Percentiles rank a stretch among this genome's conserved stretches.
These are phyloP conservation scores for Rugonectria rugulosa DNA, from an alignment of 2,329 filamentous ascomycete genomes.

Conservation along the genomic window DNA sequence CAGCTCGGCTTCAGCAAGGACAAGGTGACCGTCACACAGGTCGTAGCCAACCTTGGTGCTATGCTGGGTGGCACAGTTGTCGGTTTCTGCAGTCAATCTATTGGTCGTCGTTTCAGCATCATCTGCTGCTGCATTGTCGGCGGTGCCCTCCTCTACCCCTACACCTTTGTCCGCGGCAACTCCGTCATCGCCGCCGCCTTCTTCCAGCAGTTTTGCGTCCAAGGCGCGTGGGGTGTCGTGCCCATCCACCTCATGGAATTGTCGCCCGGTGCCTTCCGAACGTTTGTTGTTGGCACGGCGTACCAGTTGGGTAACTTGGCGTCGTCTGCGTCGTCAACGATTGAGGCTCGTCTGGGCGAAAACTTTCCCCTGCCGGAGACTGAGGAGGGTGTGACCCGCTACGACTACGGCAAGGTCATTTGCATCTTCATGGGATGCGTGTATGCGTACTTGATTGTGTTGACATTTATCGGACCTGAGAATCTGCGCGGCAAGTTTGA, in stretches of 20 bases:
- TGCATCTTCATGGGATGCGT: constrained; percentile 92
- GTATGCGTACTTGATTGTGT: constrained; percentile 66
- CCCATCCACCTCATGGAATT: constrained; percentile 82
- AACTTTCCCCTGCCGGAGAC: constrained; percentile 72
- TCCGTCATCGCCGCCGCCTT: constrained; percentile 81
- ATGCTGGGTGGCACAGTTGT: constrained; percentile 72
- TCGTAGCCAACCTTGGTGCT: constrained; percentile 76
- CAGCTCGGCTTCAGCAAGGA: constrained; percentile 61
- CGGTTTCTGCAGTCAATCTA: constrained; percentile 73
- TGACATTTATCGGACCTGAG: constrained; percentile 70
- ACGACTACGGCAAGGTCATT: constrained; percentile 83
- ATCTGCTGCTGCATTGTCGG: constrained; percentile 70
- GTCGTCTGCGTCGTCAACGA: constrained; percentile 73
- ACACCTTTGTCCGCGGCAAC: constrained; percentile 71
- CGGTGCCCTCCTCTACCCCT: constrained; percentile 83
- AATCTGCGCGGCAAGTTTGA: constrained; percentile 60
- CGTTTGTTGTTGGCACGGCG: constrained; percentile 76
- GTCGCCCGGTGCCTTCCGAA: constrained; percentile 74
- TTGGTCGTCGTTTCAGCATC: constrained; percentile 74
- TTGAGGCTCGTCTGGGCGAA: constrained; percentile 79
- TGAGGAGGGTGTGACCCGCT: constrained; percentile 58
- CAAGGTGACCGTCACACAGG: constrained; percentile 73
- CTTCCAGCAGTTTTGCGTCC: constrained; percentile 82
- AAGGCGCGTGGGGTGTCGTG: constrained; percentile 80
- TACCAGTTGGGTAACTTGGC: constrained; percentile 83